Evolutionary conservation across 352 stramenopile species (phyloP), one percentile per base, ranked within the genome.

Genomic region (Thalassiosira hispida): DNA sequence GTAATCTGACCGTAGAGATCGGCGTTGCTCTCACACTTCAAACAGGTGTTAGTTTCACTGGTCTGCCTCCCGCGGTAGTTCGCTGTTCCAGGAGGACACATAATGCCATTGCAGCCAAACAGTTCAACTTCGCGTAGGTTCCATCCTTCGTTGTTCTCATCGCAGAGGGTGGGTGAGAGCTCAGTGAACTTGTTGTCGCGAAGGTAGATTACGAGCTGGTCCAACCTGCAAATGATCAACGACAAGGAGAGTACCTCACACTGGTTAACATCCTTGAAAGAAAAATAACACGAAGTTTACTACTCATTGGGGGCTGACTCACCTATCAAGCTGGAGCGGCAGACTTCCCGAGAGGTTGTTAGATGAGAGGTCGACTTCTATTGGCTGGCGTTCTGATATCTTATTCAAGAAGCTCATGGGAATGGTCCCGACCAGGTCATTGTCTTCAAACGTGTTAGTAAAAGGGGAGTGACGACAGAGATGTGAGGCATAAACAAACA

Each of bases 21-120:
- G 20, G 22, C 63, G 40, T 78, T 79, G 56, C 68, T 79, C 16
- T 40, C 46, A 57, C 76, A 84, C 20, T 46, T 31, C 53, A 71
- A 11, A 46, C 76, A 84, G 11, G 76, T 67, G 38, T 57, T 75
- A 62, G 20, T 71, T 51, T 64, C 61, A 29, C 4, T 25, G 49
- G 63, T 79, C 49, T 76, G 55, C 49, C 81, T 72, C 44, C 81
- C 81, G 59, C 61, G 71, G 64, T 77, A 84, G 65, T 84, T 87
- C 0, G 74, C 74, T 20, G 75, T 88, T n/a, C 81, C 77, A 51
- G 64, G 61, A 18, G 86, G 86, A 77, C 89, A 94, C 40, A 92
- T 77, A 23, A 94, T 82, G 25, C 73, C 89, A 73, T 92, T 71
- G 65, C 89, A 94, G 0, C 77, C 74, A 74, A 83, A 94, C 0